Percentiles rank a stretch among this genome's conserved stretches.
Evolutionary conservation across 805 yeast species (phyloP).

Genomic region (Lachancea nothofagi): DNA sequence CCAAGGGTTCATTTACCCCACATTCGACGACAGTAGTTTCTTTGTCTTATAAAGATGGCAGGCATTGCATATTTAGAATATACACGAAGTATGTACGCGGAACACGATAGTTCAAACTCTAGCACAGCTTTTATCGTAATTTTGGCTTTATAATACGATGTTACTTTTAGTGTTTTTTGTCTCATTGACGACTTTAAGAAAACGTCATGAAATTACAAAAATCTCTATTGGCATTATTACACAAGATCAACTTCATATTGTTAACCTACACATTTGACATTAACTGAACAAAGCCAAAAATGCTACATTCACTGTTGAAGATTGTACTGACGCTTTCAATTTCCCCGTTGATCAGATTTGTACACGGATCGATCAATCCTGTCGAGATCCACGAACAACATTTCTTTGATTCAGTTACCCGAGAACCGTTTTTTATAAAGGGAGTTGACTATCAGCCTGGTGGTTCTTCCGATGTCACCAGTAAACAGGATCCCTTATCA

Average conservation of each 20-base stretch:
- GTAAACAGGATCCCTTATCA: conserved; percentile 64
- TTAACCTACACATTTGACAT: too few species aligned
- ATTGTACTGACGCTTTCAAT: background rate
- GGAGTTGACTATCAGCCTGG: conserved; percentile 98
- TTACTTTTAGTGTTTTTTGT: background rate
- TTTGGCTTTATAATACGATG: too few species aligned
- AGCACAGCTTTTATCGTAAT: too few species aligned
- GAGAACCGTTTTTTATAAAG: conserved; percentile 69
- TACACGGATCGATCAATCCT: conserved; percentile 47
- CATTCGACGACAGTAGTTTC: conserved; percentile 60
- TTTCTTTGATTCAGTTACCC: conserved; percentile 69
- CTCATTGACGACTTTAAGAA: background rate
- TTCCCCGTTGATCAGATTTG: background rate
- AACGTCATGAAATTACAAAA: background rate
- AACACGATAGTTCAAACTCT: too few species aligned
- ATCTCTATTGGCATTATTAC: too few species aligned
- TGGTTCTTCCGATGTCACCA: conserved; percentile 73
- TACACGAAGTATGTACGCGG: too few species aligned
- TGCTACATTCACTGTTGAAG: background rate
- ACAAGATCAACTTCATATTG: too few species aligned
- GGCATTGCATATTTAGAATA: background rate
- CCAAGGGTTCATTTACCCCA: conserved; percentile 62
- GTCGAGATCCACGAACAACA: conserved; percentile 62
- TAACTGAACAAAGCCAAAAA: background rate
- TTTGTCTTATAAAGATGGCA: conserved; percentile 40